Conservation (phyloP, 306 rosid genomes). For the Fragaria nilgerrensis region DNA sequence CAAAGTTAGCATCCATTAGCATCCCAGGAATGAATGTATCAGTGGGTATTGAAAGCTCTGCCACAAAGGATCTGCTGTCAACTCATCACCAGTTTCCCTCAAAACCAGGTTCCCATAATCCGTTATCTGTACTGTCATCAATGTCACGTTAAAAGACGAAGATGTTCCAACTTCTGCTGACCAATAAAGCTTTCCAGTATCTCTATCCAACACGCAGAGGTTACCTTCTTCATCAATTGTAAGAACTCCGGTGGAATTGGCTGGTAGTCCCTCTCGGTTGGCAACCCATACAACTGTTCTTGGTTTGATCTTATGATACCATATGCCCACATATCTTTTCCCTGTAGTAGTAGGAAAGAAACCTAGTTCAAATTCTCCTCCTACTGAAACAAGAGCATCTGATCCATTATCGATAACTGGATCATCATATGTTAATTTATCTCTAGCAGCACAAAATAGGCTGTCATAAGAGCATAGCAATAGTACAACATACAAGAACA, state of each 20-base stretch:
- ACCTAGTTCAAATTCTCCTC: slow-evolving; percentile 30
- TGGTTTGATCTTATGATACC: slow-evolving; percentile 20
- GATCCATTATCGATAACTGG: background rate
- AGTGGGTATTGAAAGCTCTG: slow-evolving; percentile 44
- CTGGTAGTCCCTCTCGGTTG: slow-evolving; percentile 18
- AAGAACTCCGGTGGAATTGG: background rate
- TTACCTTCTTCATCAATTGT: slow-evolving; percentile 18
- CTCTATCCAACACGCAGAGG: slow-evolving; percentile 7
- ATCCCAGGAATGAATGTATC: slow-evolving; percentile 52
- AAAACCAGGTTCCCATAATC: background rate
- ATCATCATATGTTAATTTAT: background rate
- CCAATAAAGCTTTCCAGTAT: background rate
- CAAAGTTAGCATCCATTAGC: slow-evolving; percentile 22
- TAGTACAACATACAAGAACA: background rate
- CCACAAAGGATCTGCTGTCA: slow-evolving; percentile 21
- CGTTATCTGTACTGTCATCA: slow-evolving; percentile 20
- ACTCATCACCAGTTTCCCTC: no score
- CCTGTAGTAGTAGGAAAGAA: slow-evolving; percentile 25
- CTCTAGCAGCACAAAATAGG: slow-evolving; percentile 18
- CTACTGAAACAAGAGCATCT: slow-evolving; percentile 33
- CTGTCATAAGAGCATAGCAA: slow-evolving; percentile 1
- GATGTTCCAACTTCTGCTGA: background rate
- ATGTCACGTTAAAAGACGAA: background rate
- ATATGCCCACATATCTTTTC: slow-evolving; percentile 42
- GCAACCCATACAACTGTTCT: slow-evolving; percentile 48